Conservation (phyloP, 345 rosid species). For the Firmiana major region DNA sequence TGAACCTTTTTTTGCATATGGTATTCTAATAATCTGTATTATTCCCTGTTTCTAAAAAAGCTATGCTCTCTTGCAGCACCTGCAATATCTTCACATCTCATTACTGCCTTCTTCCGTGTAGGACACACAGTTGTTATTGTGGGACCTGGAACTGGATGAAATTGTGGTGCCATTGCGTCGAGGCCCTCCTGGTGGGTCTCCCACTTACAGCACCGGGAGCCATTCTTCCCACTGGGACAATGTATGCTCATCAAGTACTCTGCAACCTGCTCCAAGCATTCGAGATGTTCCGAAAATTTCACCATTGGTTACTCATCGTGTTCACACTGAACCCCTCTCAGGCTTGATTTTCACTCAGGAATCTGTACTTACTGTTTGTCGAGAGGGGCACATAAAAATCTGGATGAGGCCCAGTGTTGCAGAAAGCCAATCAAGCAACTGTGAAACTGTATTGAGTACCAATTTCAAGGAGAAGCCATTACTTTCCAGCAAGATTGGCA, state of each 20-base stretch:
- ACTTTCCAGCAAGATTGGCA: slow-evolving; percentile 52
- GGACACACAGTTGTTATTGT: slow-evolving; percentile 93
- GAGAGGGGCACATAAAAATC: slow-evolving; percentile 92
- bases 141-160: slow-evolving; percentile 99
- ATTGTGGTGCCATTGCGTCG: slow-evolving; percentile 94
- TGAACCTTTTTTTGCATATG: neutral
- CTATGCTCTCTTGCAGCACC: neutral
- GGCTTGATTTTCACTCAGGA: slow-evolving; percentile 87
- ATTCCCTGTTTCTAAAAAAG: neutral
- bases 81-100: neutral
- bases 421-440: slow-evolving; percentile 55
- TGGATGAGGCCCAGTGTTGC: slow-evolving; percentile 82
- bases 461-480: slow-evolving; percentile 68
- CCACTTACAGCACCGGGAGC: slow-evolving; percentile 93
- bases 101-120: slow-evolving; percentile 30
- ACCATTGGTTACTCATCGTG: slow-evolving; percentile 81
- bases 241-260: slow-evolving; percentile 60
- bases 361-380: slow-evolving; percentile 79
- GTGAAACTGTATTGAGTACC: slow-evolving; percentile 52
- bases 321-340: slow-evolving; percentile 90
- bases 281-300: slow-evolving; percentile 93
- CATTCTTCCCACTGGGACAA: slow-evolving; percentile 99
- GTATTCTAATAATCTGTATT: neutral
- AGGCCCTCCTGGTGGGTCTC: slow-evolving; percentile 90
- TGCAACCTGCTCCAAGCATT: slow-evolving; percentile 93